Conservation (phyloP, 2,329 filamentous ascomycete species). For the Fusarium beomiforme region DNA sequence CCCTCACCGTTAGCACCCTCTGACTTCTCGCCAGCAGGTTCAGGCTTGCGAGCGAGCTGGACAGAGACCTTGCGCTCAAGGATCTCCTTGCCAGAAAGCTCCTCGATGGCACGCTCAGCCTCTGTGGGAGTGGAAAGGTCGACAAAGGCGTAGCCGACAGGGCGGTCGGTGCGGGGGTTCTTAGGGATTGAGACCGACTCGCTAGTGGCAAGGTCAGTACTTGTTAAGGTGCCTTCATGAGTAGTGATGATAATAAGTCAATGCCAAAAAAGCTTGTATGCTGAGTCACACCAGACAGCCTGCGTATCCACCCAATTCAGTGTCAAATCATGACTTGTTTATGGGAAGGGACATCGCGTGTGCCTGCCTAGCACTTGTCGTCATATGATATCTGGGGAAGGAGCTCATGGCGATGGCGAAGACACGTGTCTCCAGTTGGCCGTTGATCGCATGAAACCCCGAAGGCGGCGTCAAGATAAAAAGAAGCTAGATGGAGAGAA, state of each 20-base stretch:
- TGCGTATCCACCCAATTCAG: not conserved
- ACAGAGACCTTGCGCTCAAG: conserved; percentile 99
- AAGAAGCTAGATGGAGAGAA: not conserved
- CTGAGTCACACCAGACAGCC: not conserved
- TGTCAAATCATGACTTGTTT: not conserved
- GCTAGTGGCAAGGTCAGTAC: conserved; percentile 61
- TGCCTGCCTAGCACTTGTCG: conserved; percentile 17
- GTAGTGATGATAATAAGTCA: not conserved
- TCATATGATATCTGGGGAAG: conserved; percentile 14
- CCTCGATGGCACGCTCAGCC: conserved; percentile 92
- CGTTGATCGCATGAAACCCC: not conserved
- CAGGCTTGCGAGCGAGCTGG: conserved; percentile 97
- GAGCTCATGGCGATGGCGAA: conserved; percentile 20
- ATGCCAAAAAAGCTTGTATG: not conserved
- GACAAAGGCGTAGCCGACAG: conserved; percentile 98
- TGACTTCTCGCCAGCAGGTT: conserved; percentile 80
- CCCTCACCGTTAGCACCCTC: conserved; percentile 82
- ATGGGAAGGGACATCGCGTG: conserved; percentile 9
- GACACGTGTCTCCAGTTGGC: conserved; percentile 42
- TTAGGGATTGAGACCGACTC: conserved; percentile 99
- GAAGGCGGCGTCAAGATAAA: not conserved
- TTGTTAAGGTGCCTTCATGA: not conserved
- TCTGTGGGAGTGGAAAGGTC: conserved; percentile 94
- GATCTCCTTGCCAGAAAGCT: conserved; percentile 97
- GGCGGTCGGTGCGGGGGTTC: conserved; percentile 98